These are phyloP conservation scores for Amphirosellinia nigrospora DNA, from an alignment of 495 filamentous ascomycete genomes.

Conservation along the genomic window DNA sequence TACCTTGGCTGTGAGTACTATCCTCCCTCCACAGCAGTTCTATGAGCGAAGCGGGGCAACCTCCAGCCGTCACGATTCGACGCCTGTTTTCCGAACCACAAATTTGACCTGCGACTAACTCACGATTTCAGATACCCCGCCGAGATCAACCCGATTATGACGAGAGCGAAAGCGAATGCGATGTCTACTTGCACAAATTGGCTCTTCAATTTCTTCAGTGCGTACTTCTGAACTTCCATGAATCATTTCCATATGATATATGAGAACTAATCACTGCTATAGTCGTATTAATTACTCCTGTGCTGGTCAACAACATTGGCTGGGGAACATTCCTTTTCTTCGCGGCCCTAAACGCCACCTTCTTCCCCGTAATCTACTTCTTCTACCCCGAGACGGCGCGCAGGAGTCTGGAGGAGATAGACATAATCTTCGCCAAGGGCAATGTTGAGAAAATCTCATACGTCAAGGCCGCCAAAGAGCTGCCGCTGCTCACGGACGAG, in stretches of 20 bases:
- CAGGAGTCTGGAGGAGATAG: constrained; percentile 79
- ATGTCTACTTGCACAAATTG: constrained; percentile 79
- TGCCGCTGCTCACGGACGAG: constrained; percentile 68
- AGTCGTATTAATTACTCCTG: constrained; percentile 81
- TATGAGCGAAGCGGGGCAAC: neutral
- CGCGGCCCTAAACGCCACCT: constrained; percentile 69
- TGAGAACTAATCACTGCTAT: constrained; percentile 34
- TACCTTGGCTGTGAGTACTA: constrained; percentile 65
- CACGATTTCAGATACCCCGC: constrained; percentile 53
- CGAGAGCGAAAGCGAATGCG: constrained; percentile 76
- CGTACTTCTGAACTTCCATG: constrained; percentile 1
- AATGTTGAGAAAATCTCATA: constrained; percentile 76
- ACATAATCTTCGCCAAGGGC: constrained; percentile 71
- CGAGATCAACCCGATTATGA: constrained; percentile 78
- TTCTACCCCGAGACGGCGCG: constrained; percentile 77
- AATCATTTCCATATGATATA: neutral
- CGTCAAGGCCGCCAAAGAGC: constrained; percentile 70
- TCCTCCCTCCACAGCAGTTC: neutral
- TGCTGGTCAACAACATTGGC: constrained; percentile 69
- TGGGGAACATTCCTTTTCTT: constrained; percentile 87
- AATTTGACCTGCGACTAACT: neutral
- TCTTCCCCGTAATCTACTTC: constrained; percentile 77
- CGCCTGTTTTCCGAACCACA: neutral
- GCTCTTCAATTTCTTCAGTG: constrained; percentile 73
- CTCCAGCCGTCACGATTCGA: neutral